Base-by-base conservation (phyloP, 257 asterid genomes). In the Phtheirospermum japonicum region DNA sequence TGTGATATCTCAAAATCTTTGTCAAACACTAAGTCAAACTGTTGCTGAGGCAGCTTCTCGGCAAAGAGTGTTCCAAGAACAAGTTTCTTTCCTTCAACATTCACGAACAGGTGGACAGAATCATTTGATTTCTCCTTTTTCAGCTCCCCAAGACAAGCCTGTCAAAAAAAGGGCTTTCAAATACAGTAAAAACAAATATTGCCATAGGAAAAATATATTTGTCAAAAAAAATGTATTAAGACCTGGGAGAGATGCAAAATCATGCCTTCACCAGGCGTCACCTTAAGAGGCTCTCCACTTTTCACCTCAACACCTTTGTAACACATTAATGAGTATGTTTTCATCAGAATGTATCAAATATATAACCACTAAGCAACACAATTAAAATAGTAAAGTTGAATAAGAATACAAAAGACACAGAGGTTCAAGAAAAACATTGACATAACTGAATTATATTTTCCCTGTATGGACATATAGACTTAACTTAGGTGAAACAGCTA, bases 161-260 rank as follows among this genome's bases (percentile, higher is more conserved):
- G 80, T 6, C 31, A 17, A 11, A 23, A 16, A 46, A 20, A 2
- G 6, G n/a, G 10, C 20, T 52, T 52, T 59, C 19, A 9, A 36
- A 23, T n/a, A 5, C 46, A 19, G 37, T 14, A 31, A 9, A 13
- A 26, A 9, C 18, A 46, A 23, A 23, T 23, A n/a, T 10, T 0
- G 7, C 20, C 61, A 17, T 4, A 30, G 20, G 1, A 28, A 53
- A 7, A 2, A 52, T 4, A 20, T 32, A 7, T 11, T 3, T 0
- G 0, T 17, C 6, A 4, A 53, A 60, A 9, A 6, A 28, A 14
- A 16, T 17, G 7, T 55, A 4, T 34, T 20, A 10, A 20, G 43
- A 85, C 97, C 97, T 87, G 96, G 43, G 97, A 87, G 46, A 90
- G 89, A 84, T 87, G 98, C 79, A 90, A 36, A 56, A 88, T 71